A percentile compares a stretch with the other conserved stretches of the same genome.
phyloP scores from a whole-genome alignment of 345 rosid genomes.

The Erucastrum elatum region DNA sequence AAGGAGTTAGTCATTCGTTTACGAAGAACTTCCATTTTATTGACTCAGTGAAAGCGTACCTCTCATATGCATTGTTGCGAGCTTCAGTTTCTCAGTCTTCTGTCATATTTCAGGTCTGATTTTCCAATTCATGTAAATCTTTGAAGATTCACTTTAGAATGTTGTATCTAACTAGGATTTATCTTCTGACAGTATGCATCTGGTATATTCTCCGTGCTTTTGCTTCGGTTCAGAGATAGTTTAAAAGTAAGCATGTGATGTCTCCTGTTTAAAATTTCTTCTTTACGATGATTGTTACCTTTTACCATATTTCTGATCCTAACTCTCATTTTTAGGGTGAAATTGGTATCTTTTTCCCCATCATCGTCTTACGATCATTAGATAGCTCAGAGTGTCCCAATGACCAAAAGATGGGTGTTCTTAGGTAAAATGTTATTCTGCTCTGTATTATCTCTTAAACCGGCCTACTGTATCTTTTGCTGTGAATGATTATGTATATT shows the following conservation, averaged over 20 bases:
- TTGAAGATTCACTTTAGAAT: slow-evolving; percentile 22
- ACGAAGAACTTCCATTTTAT: slow-evolving; percentile 94
- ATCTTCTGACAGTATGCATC: slow-evolving; percentile 83
- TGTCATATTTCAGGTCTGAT: slow-evolving; percentile 85
- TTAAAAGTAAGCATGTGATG: slow-evolving; percentile 68
- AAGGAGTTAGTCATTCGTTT: slow-evolving; percentile 92
- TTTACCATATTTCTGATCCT: slow-evolving; percentile 10
- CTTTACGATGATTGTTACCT: not conserved
- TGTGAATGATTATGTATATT: slow-evolving; percentile 9
- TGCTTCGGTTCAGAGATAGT: slow-evolving; percentile 90
- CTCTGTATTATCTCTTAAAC: slow-evolving; percentile 25
- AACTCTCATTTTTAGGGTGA: slow-evolving; percentile 67
- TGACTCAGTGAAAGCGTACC: slow-evolving; percentile 97
- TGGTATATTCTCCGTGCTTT: slow-evolving; percentile 91
- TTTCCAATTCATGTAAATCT: slow-evolving; percentile 23
- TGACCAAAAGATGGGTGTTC: slow-evolving; percentile 85
- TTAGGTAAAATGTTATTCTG: slow-evolving; percentile 58
- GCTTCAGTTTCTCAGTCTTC: slow-evolving; percentile 93
- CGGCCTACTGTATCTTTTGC: slow-evolving; percentile 3
- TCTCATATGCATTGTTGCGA: slow-evolving; percentile 90
- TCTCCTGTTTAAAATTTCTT: slow-evolving; percentile 29
- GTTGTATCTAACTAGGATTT: slow-evolving; percentile 36
- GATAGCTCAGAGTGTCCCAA: slow-evolving; percentile 73
- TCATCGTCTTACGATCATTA: slow-evolving; percentile 83
- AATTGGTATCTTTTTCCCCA: slow-evolving; percentile 91